Conservation (phyloP, 805 yeast genomes). For the Candida krabiensis region DNA sequence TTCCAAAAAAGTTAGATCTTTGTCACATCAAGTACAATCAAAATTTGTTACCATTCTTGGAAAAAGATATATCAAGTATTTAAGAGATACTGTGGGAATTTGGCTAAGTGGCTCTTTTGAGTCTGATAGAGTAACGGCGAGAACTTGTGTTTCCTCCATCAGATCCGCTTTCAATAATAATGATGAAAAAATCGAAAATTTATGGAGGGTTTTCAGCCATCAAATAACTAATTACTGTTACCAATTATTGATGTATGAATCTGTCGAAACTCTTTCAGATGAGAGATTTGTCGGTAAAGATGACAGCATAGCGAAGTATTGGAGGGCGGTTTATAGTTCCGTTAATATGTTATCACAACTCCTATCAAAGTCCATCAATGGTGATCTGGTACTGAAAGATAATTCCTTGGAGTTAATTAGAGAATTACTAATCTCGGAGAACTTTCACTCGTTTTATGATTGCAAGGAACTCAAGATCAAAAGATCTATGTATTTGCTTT, state of each 20-base stretch:
- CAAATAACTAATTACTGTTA: constrained; percentile 56
- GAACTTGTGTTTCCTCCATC: constrained; percentile 47
- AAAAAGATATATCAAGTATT: constrained; percentile 60
- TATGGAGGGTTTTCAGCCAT: constrained; percentile 60
- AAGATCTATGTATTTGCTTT: constrained; percentile 40
- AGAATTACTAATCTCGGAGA: constrained; percentile 41
- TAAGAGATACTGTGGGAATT: constrained; percentile 70
- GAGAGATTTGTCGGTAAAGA: constrained; percentile 65
- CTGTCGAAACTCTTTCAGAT: constrained; percentile 67
- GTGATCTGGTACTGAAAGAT: constrained; percentile 18
- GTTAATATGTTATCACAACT: constrained; percentile 43
- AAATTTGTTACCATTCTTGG: constrained; percentile 48
- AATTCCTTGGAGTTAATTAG: constrained; percentile 21
- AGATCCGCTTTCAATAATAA: constrained; percentile 55
- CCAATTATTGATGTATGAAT: constrained; percentile 55
- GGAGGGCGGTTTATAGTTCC: constrained; percentile 52
- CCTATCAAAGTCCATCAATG: constrained; percentile 7
- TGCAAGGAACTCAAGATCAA: constrained; percentile 42
- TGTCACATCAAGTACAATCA: constrained; percentile 67
- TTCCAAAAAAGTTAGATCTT: constrained; percentile 60
- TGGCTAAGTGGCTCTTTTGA: constrained; percentile 76
- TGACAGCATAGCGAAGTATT: constrained; percentile 65
- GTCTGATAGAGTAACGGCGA: constrained; percentile 59
- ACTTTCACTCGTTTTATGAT: constrained; percentile 43
- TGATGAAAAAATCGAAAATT: constrained; percentile 50